A percentile compares a stretch with the other conserved stretches of the same genome.
Evolutionary conservation across 352 stramenopile species (phyloP).

Genomic region (Heterotrichella gracilis): DNA sequence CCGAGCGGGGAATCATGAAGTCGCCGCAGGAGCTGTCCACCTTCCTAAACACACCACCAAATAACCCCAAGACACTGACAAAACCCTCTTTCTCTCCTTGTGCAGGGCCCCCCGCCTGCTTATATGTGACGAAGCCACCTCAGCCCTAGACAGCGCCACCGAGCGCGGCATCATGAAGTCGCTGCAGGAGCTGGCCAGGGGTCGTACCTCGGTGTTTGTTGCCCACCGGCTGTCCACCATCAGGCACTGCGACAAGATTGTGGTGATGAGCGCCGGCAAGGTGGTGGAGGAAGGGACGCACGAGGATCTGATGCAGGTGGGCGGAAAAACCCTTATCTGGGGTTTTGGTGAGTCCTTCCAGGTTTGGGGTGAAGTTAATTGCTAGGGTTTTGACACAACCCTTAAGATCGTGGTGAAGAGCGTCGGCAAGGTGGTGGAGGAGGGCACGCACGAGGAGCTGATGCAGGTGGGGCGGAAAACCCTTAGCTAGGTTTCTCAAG

Average conservation of each 20-base stretch:
- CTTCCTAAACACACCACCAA: too few species aligned
- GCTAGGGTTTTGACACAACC: too few species aligned
- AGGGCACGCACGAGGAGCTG: conserved; percentile 52
- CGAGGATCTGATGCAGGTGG: conserved; percentile 46
- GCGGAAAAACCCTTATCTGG: too few species aligned
- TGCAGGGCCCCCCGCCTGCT: conserved; percentile 37
- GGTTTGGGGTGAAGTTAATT: too few species aligned
- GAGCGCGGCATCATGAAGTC: conserved; percentile 36
- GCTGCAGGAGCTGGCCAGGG: too few species aligned
- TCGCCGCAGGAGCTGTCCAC: conserved; percentile 31
- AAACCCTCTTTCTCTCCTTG: too few species aligned
- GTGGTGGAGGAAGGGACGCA: conserved; percentile 67
- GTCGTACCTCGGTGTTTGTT: conserved; percentile 62
- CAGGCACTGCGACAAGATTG: conserved; percentile 60
- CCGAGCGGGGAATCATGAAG: conserved; percentile 37
- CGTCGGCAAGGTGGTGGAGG: conserved; percentile 51
- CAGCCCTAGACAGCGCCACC: conserved; percentile 30
- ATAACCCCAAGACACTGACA: too few species aligned
- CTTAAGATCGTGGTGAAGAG: conserved; percentile 69
- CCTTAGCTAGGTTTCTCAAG: too few species aligned
- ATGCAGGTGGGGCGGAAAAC: too few species aligned
- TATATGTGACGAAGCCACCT: conserved; percentile 50
- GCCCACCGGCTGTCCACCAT: conserved; percentile 61
- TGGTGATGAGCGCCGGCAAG: conserved; percentile 49
- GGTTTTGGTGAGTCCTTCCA: too few species aligned